Evolutionary conservation across 2,329 filamentous ascomycete genomes (phyloP), one percentile per base, ranked within the genome.

Genomic region (Emmonsiellopsis sp.): DNA sequence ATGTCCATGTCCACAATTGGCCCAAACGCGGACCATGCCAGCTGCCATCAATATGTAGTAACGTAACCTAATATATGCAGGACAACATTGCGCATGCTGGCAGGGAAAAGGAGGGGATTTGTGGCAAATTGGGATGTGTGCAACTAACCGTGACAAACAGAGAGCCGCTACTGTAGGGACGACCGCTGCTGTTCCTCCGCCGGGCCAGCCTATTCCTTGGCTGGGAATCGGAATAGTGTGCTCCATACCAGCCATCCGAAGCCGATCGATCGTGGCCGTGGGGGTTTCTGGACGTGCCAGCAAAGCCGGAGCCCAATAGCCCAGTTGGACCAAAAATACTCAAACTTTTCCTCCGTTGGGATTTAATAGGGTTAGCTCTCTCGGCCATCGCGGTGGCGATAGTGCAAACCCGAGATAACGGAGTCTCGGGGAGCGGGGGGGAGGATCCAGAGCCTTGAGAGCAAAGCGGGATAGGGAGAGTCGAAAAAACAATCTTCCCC

Each of bases 211-310:
- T 37, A 5, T 14, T 33, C 40, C 14, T 45, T 31, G 43, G 42
- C 11, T 21, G 43, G 54, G 48, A 36, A 34, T 53, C 42, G 43
- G 51, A 55, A 40, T 53, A 48, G 44, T 36, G 36, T 17, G 54
- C 44, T 50, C 53, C 60, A 49, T 65, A 60, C 37, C 55, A 57
- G 55, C 71, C 70, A 53, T 71, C 69, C 7, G 69, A 69, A 14
- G 68, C 63, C 34, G 69, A 67, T 50, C 66, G 68, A 55, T 64
- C 63, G 53, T 71, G 68, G 39, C 62, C 53, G 32, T 40, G 53
- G 11, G 44, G 50, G 14, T 21, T 40, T 42, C 27, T 49, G 37
- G 55, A 33, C 31, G 49, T 42, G 14, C 49, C 32, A 32, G 46
- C 6, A 39, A 37, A 43, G 42, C 42, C 43, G 14, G 55, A 57